A percentile compares a stretch with the other conserved stretches of the same genome.
Conservation (phyloP, 176 grass and related monocot species). For the Zoysia pacifica region DNA sequence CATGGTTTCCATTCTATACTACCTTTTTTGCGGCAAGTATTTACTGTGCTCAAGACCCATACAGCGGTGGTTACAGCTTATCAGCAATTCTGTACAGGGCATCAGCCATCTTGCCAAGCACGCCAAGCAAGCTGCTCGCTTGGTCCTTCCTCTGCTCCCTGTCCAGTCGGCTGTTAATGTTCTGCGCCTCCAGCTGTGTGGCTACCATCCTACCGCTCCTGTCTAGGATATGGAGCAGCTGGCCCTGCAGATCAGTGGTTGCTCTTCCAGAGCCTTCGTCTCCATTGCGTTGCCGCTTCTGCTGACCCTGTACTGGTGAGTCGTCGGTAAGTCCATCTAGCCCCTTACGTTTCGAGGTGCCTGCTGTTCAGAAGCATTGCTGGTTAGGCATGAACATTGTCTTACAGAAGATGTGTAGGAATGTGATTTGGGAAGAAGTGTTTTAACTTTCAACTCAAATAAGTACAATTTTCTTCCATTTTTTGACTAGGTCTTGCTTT, state of each 20-base stretch:
- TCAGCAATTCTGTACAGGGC: constrained; percentile 93
- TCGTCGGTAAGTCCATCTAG: constrained; percentile 38
- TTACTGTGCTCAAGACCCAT: constrained; percentile 35
- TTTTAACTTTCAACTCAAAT: not conserved
- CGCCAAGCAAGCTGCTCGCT: constrained; percentile 64
- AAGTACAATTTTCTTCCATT: not conserved
- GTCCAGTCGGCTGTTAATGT: constrained; percentile 79
- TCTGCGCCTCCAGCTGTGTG: constrained; percentile 72
- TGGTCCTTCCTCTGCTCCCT: constrained; percentile 95
- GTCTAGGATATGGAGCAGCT: constrained; percentile 71
- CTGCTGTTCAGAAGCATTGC: constrained; percentile 47
- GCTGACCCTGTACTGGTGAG: constrained; percentile 39
- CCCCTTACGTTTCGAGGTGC: constrained; percentile 68
- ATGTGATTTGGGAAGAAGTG: not conserved
- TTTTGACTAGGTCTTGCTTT: not conserved
- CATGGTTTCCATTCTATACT: not conserved
- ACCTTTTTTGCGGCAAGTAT: constrained; percentile 29
- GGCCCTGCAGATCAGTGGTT: constrained; percentile 33
- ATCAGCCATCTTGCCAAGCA: constrained; percentile 87
- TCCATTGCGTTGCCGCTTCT: constrained; percentile 58
- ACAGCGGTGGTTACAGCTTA: constrained; percentile 62
- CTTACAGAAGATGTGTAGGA: not conserved
- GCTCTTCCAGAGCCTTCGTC: constrained; percentile 22
- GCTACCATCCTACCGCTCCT: constrained; percentile 65
- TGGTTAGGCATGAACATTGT: constrained; percentile 21